Base-by-base conservation (phyloP, 306 rosid genomes). In the Biancaea sappan region DNA sequence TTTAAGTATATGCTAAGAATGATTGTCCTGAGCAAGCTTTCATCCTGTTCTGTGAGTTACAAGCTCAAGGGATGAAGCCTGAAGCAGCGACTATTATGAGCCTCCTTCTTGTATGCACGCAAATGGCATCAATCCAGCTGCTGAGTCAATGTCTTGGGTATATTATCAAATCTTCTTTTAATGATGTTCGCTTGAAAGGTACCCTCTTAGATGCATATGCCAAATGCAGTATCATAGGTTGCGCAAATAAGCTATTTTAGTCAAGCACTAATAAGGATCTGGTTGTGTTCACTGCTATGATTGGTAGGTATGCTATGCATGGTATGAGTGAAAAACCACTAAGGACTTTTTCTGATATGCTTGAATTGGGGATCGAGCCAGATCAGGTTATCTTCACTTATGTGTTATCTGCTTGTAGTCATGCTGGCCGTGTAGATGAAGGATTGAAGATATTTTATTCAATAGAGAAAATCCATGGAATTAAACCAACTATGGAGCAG, bases 261-360 rank as follows among this genome's bases (percentile, higher is more conserved):
- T 86, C 73, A 26, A 88, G 90, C 76, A 74, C 72, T 24, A 56
- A 76, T 29, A 94, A 85, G 80, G 98, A 94, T 85, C 76, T 94
- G 77, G 97, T 94, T 80, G 85, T 88, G 94, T 89, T 84, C 77
- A 89, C 96, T 53, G 88, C 97, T 51, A 88, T 91, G 97, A 84
- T 91, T 53, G 79, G 97, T 64, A 96, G 97, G 66, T 84, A 81
- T 76, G 94, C 97, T 13, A 89, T 85, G 92, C 96, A 91, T 73
- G 97, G 96, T 25, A 84, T 83, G 96, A 88, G 91, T 77, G 85
- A 88, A 61, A 89, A 91, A 68, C 96, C 97, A 69, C 88, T 88
- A 19, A 2, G 29, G 60, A 77, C 86, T 65, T 93, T 93, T 86
- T 81, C 76, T 60, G 51, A 65, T 70, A 89, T 88, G 97, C 86